Base-by-base conservation (phyloP, 1,139 yeast genomes). In the Diutina ranongensis region DNA sequence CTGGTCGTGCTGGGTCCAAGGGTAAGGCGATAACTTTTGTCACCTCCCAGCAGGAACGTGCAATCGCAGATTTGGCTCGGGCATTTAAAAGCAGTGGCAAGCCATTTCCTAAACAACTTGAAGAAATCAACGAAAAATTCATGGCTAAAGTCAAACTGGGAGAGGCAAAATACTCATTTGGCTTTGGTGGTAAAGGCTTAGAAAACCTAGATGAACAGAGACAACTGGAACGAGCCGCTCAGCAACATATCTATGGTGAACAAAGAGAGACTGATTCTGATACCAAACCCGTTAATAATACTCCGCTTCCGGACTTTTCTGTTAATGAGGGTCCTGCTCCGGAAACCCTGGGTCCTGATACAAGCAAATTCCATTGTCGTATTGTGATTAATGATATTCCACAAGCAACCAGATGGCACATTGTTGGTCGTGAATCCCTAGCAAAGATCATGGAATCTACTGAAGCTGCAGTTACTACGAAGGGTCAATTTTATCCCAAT, bases 101-200 rank as follows among this genome's bases (percentile, higher is more conserved):
- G 10, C 10, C n/a, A 4, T 15, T 38, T 3, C 42, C 42, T 4
- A 3, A 7, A 15, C 21, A 25, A 4, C 28, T 38, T 25, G 31
- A 22, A 7, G 32, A n/a, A 13, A 25, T 15, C 13, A 38, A 38
- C 12, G 32, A 68, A 3, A 57, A 61, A 38, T 89, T 86, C 57
- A 63, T 76, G 48, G 69, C 63, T 12, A 86, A 81, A 49, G 73
- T 88, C 49, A 78, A 81, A 51, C 58, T 68, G 2, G 97, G 95
- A 0, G 77, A 80, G 49, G 88, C 74, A 51, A 80, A 79, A 55
- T 69, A 75, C 47, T 71, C 74, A 19, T 75, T 76, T 48, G 98
- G 98, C 0, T 92, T 88, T 65, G 95, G 96, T 2, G 98, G 98
- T 20, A 83, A 84, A 55, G 98, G 98, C 1, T 70, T 92, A 48